Evolutionary conservation across 805 yeast genomes (phyloP).

Genomic region (Metschnikowia dekortorum): DNA sequence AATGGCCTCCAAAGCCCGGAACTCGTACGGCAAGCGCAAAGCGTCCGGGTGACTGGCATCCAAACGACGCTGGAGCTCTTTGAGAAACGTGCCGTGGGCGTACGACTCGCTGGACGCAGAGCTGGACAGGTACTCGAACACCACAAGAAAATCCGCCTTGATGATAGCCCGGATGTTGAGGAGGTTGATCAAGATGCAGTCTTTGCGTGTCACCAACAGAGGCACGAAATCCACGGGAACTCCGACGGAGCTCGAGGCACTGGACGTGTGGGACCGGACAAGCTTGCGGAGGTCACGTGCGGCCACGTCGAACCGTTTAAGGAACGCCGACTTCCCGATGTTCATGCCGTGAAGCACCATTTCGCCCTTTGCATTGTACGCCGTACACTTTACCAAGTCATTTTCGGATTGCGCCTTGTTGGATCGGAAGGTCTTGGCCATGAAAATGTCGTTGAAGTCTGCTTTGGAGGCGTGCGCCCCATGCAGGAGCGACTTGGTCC

Average conservation of each 20-base stretch:
- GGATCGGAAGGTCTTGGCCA: constrained; percentile 16
- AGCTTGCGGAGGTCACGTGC: constrained; percentile 59
- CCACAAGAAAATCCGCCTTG: constrained; percentile 46
- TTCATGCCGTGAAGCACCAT: constrained; percentile 44
- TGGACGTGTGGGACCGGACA: constrained; percentile 24
- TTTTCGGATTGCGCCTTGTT: constrained; percentile 20
- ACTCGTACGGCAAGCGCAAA: constrained; percentile 67
- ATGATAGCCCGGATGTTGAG: constrained; percentile 50
- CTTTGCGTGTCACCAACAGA: constrained; percentile 44
- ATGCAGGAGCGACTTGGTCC: not conserved
- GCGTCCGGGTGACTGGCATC: constrained; percentile 25
- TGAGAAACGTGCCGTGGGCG: constrained; percentile 40
- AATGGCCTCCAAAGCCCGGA: constrained; percentile 85
- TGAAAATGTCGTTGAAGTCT: constrained; percentile 13
- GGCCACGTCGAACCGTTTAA: constrained; percentile 42
- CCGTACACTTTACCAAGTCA: constrained; percentile 44
- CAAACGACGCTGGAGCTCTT: constrained; percentile 39
- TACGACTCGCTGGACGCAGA: constrained; percentile 40
- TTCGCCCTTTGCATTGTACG: constrained; percentile 45
- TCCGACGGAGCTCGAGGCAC: constrained; percentile 8
- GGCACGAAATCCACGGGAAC: constrained; percentile 51
- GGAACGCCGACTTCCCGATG: constrained; percentile 38
- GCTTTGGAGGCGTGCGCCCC: not conserved
- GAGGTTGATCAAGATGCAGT: constrained; percentile 45
- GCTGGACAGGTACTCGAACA: constrained; percentile 33